A percentile compares a stretch with the other conserved stretches of the same genome.
Conservation (phyloP, 768 basidiomycete genomes). For the Panellus pusillus region DNA sequence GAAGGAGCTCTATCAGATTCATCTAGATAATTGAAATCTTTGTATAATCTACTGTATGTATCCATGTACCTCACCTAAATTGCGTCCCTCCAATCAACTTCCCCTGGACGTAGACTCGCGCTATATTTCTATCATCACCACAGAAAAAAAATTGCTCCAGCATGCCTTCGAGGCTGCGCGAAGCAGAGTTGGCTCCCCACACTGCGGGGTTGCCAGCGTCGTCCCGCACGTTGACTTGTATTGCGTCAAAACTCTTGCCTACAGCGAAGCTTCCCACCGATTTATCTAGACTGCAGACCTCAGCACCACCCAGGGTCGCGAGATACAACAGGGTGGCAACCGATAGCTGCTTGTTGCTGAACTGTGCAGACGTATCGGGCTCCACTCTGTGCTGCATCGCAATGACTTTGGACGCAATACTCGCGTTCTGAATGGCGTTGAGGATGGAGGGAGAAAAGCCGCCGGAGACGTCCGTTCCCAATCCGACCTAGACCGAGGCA, state of each 20-base stretch:
- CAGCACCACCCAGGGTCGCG: slow-evolving; percentile 89
- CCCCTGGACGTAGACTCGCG: slow-evolving; percentile 83
- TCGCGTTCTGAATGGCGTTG: slow-evolving; percentile 68
- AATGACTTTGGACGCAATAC: slow-evolving; percentile 78
- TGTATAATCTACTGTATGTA: neutral
- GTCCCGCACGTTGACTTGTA: slow-evolving; percentile 61
- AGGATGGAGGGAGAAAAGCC: slow-evolving; percentile 85
- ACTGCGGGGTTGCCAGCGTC: slow-evolving; percentile 57
- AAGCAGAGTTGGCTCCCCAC: slow-evolving; percentile 46
- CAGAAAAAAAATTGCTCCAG: slow-evolving; percentile 86
- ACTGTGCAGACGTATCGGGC: slow-evolving; percentile 24
- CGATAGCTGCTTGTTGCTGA: slow-evolving; percentile 63
- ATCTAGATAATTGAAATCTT: neutral
- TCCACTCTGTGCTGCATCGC: slow-evolving; percentile 42
- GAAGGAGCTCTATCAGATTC: neutral
- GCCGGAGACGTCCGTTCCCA: slow-evolving; percentile 94
- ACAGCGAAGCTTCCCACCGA: slow-evolving; percentile 73
- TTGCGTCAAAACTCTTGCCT: slow-evolving; percentile 90
- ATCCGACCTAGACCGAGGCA: slow-evolving; percentile 63
- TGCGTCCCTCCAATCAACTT: slow-evolving; percentile 69
- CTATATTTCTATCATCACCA: slow-evolving; percentile 85
- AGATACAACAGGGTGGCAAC: slow-evolving; percentile 82
- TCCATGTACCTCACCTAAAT: slow-evolving; percentile 20
- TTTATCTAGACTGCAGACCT: slow-evolving; percentile 69
- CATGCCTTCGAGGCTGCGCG: slow-evolving; percentile 48